These are phyloP conservation scores for Extremus antarcticus DNA, from an alignment of 495 filamentous ascomycete species.

Conservation along the genomic window DNA sequence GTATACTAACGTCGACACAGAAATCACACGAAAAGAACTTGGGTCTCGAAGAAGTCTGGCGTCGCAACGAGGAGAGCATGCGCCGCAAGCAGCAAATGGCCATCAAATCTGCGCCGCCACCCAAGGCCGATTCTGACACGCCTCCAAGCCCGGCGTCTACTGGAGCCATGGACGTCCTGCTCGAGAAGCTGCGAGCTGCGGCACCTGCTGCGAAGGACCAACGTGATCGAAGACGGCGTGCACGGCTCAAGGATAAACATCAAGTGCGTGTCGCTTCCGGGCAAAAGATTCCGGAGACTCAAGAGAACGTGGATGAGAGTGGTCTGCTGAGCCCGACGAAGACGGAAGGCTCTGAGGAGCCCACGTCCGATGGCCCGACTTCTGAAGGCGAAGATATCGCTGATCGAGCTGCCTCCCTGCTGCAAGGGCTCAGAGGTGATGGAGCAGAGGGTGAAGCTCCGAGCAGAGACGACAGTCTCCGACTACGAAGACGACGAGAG, in stretches of 20 bases:
- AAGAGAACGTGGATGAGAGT: conserved; percentile 30
- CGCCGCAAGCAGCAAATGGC: conserved; percentile 58
- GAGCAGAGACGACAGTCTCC: conserved; percentile 23
- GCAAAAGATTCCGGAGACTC: conserved; percentile 64
- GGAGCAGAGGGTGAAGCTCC: conserved; percentile 35
- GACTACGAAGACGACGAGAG: conserved; percentile 28
- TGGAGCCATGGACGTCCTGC: conserved; percentile 92
- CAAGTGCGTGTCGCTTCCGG: conserved; percentile 84
- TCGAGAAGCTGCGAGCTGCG: conserved; percentile 89
- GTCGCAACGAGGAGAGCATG: conserved; percentile 77
- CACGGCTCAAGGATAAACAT: conserved; percentile 79
- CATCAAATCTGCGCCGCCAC: conserved; percentile 40
- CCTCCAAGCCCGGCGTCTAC: conserved; percentile 62
- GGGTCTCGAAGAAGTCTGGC: conserved; percentile 65
- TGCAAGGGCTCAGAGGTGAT: conserved; percentile 62
- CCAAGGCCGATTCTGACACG: conserved; percentile 23
- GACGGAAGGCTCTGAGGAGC: conserved; percentile 26
- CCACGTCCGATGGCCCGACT: conserved; percentile 29
- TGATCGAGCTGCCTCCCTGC: conserved; percentile 67
- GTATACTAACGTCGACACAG: conserved; percentile 30
- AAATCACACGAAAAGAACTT: conserved; percentile 90
- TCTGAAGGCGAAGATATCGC: conserved; percentile 62
- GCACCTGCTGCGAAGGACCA: conserved; percentile 81
- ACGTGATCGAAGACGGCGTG: conserved; percentile 75
- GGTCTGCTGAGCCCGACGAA: conserved; percentile 20